Percentiles rank a stretch among this genome's conserved stretches.
These are phyloP conservation scores for Fusarium secorum DNA, from an alignment of 2,329 filamentous ascomycete genomes.

Conservation along the genomic window DNA sequence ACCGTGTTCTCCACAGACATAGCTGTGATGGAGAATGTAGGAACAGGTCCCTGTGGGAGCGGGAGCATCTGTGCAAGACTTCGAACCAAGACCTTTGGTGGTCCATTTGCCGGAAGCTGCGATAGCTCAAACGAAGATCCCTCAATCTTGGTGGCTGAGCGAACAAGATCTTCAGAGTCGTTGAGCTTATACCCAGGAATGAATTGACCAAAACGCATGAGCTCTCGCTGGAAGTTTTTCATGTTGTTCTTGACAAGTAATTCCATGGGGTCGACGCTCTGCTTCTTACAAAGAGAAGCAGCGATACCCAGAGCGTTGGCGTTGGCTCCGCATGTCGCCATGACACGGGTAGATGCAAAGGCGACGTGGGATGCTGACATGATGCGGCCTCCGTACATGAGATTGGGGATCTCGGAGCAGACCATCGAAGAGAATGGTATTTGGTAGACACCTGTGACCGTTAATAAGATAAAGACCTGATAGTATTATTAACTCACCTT, in stretches of 20 bases:
- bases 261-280: background rate
- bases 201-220: conserved; percentile 15
- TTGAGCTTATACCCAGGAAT: conserved; percentile 16
- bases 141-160: background rate
- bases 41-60: background rate
- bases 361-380: conserved; percentile 17
- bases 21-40: background rate
- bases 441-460: background rate
- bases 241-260: background rate
- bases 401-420: conserved; percentile 5
- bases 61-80: conserved; percentile 14
- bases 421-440: conserved; percentile 13
- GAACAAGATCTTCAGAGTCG: background rate
- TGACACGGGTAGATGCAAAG: conserved; percentile 12
- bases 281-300: background rate
- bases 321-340: conserved; percentile 16
- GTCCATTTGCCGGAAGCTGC: background rate
- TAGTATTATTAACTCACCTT: background rate
- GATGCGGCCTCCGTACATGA: conserved; percentile 19
- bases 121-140: background rate
- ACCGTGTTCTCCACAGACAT: background rate
- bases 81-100: conserved; percentile 5
- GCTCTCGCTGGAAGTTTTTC: conserved; percentile 2
- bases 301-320: conserved; percentile 12
- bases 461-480: accelerated